Percentiles rank a stretch among this genome's conserved stretches.
Conservation (phyloP, 805 yeast species). For the Kodamaea leandrae region DNA sequence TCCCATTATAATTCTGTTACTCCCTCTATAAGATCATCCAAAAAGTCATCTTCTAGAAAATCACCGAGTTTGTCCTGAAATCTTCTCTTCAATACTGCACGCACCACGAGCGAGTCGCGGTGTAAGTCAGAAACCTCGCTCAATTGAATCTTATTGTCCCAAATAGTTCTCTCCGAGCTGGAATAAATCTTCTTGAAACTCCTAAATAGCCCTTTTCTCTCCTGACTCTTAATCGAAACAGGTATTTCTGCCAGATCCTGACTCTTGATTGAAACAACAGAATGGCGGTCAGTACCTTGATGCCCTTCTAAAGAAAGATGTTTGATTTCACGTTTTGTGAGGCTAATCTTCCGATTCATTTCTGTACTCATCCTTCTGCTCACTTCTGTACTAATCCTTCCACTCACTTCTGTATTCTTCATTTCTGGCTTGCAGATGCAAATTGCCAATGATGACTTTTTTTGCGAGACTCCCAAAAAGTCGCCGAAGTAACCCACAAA, state of each 20-base stretch:
- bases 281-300: background rate
- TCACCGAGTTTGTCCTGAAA: background rate
- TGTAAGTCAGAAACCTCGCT: background rate
- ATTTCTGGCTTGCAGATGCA: constrained; percentile 10
- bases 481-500: constrained; percentile 13
- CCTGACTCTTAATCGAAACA: too few species aligned
- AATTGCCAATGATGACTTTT: constrained; percentile 15
- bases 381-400: background rate
- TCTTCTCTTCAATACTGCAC: background rate
- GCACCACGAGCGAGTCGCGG: background rate
- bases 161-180: too few species aligned
- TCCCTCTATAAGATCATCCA: constrained; percentile 1
- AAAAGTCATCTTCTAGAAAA: background rate
- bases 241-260: too few species aligned
- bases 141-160: too few species aligned
- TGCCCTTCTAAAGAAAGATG: background rate
- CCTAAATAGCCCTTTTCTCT: too few species aligned
- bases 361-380: background rate
- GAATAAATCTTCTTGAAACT: too few species aligned
- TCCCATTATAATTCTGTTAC: too few species aligned
- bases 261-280: too few species aligned
- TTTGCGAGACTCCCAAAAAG: background rate
- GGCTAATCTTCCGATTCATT: background rate
- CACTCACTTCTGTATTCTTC: background rate
- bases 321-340: background rate